Percentiles rank a stretch among this genome's conserved stretches.
Evolutionary conservation across 768 basidiomycete species (phyloP).

Genomic region (Termitomyces sp.): DNA sequence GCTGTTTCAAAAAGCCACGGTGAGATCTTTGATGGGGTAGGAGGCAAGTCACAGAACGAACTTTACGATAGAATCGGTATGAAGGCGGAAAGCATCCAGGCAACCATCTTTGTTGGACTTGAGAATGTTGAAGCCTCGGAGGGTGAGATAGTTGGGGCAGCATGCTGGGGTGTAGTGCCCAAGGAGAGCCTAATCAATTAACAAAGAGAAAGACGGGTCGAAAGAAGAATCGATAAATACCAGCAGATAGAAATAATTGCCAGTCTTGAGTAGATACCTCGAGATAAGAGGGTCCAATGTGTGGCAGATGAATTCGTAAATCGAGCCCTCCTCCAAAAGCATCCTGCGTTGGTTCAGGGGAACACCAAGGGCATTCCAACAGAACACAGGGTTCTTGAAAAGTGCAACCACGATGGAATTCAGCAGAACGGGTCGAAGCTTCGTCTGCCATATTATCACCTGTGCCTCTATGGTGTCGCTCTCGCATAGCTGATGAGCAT

Average conservation of each 20-base stretch:
- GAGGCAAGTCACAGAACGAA: conserved; percentile 23
- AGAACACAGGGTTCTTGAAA: conserved; percentile 49
- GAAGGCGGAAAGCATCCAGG: conserved; percentile 57
- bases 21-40: neutral
- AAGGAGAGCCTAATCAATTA: conserved; percentile 28
- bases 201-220: neutral
- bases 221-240: conserved; percentile 21
- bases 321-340: conserved; percentile 45
- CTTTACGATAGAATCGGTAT: conserved; percentile 70
- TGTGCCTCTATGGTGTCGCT: conserved; percentile 54
- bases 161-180: conserved; percentile 55
- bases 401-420: conserved; percentile 52
- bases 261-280: conserved; percentile 50
- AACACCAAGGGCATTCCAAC: conserved; percentile 79
- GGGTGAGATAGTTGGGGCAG: conserved; percentile 62
- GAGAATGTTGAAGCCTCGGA: conserved; percentile 50
- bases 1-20: conserved; percentile 10
- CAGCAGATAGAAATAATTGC: conserved; percentile 61
- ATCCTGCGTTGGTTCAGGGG: conserved; percentile 64
- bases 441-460: conserved; percentile 53
- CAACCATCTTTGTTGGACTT: conserved; percentile 38
- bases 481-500: conserved; percentile 51
- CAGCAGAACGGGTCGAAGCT: conserved; percentile 56
- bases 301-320: conserved; percentile 46
- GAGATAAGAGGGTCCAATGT: conserved; percentile 46